Conservation (phyloP, 163 green algal species). For the Prototheca cutis region DNA sequence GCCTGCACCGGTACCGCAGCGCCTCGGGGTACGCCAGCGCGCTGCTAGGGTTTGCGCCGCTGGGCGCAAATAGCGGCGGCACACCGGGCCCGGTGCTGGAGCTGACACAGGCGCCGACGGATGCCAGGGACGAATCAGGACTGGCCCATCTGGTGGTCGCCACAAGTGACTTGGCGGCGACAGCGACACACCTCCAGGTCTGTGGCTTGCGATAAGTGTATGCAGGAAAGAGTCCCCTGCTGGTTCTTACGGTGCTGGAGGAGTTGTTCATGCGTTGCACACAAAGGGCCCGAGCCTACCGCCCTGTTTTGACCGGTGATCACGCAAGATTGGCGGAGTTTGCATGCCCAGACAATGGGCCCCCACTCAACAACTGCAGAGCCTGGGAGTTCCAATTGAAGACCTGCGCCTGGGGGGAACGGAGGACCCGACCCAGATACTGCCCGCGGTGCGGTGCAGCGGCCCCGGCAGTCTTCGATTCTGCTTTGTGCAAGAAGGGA, state of each 20-base stretch:
- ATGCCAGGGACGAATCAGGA: neutral
- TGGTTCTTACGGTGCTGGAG: too few relatives aligned
- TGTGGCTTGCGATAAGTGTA: neutral
- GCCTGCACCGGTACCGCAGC: neutral
- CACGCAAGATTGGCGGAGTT: too few relatives aligned
- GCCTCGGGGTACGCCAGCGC: neutral
- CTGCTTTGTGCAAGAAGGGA: constrained; percentile 2
- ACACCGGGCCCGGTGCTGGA: neutral
- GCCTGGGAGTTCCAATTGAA: neutral
- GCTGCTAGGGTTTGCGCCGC: neutral
- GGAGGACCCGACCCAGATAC: neutral
- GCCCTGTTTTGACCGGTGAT: too few relatives aligned
- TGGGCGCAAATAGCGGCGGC: neutral
- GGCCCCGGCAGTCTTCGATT: neutral
- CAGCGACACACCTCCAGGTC: neutral
- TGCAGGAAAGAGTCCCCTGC: too few relatives aligned
- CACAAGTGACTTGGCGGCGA: neutral
- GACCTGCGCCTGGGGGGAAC: neutral
- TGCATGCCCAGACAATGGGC: too few relatives aligned
- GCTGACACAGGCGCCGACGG: neutral
- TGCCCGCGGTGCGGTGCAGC: neutral
- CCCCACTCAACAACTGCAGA: neutral
- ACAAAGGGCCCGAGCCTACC: too few relatives aligned
- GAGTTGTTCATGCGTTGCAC: too few relatives aligned
- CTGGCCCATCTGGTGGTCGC: neutral